Conservation (phyloP, 306 rosid species). For the Erythrophleum fordii region DNA sequence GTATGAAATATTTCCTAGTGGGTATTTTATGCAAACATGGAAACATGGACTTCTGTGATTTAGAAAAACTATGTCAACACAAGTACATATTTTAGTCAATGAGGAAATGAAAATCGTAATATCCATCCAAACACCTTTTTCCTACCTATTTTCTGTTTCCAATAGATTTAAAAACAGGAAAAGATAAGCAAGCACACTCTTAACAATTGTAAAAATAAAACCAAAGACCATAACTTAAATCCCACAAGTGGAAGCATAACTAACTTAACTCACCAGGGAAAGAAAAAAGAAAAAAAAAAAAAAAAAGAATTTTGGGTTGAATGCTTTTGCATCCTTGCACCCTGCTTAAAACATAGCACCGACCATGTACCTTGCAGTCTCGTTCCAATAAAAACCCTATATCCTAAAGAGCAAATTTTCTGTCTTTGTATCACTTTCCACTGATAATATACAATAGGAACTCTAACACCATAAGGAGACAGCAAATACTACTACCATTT, state of each 20-base stretch:
- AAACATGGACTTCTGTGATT: background rate
- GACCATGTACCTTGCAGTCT: background rate
- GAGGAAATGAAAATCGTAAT: background rate
- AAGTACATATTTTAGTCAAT: background rate
- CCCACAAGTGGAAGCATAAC: background rate
- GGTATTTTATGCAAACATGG: background rate
- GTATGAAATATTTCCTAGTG: too few relatives aligned
- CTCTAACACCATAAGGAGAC: conserved; percentile 2
- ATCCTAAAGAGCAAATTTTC: background rate
- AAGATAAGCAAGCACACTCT: background rate
- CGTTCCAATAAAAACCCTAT: background rate
- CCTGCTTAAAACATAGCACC: background rate
- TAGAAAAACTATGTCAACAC: background rate
- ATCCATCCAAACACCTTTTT: background rate
- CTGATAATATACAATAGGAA: background rate
- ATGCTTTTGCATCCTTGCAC: background rate
- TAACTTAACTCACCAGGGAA: background rate
- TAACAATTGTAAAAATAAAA: conserved; percentile 1
- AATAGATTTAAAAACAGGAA: background rate
- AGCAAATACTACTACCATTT: background rate
- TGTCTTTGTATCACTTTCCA: background rate
- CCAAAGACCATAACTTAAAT: background rate
- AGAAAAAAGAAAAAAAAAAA: background rate
- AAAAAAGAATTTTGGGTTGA: background rate
- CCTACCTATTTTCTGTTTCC: background rate